phyloP scores from a whole-genome alignment of 345 rosid genomes.

The Populus davidiana region DNA sequence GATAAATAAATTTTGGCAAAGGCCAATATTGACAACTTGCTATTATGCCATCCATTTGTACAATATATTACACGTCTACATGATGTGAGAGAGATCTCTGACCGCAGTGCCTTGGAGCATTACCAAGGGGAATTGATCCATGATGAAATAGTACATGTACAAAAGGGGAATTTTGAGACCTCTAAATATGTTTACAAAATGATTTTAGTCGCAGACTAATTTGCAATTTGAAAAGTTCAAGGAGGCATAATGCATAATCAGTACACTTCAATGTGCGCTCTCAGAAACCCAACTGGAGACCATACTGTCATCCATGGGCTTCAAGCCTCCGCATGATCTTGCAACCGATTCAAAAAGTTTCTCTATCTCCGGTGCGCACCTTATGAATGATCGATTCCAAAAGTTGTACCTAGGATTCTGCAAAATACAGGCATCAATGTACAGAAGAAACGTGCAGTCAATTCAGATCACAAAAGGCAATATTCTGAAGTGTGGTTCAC shows the following conservation, averaged over 20 bases:
- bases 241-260: background rate
- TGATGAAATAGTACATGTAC: too few species aligned
- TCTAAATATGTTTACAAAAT: background rate
- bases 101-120: too few species aligned
- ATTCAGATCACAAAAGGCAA: background rate
- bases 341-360: constrained; percentile 83
- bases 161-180: background rate
- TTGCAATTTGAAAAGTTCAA: background rate
- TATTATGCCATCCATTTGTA: background rate
- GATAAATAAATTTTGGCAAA: background rate
- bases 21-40: background rate
- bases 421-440: background rate
- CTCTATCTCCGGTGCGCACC: constrained; percentile 91
- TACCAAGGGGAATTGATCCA: too few species aligned
- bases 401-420: constrained; percentile 86
- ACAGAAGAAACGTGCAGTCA: background rate
- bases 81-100: too few species aligned
- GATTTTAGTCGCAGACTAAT: background rate
- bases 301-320: constrained; percentile 76
- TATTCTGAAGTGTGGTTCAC: constrained; percentile 18
- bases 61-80: background rate
- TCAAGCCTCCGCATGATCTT: constrained; percentile 71
- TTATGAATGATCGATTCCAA: constrained; percentile 73
- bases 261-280: constrained; percentile 17
- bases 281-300: constrained; percentile 65